phyloP scores from a whole-genome alignment of 2,329 filamentous ascomycete genomes.

The Pseudogymnoascus sp. region DNA sequence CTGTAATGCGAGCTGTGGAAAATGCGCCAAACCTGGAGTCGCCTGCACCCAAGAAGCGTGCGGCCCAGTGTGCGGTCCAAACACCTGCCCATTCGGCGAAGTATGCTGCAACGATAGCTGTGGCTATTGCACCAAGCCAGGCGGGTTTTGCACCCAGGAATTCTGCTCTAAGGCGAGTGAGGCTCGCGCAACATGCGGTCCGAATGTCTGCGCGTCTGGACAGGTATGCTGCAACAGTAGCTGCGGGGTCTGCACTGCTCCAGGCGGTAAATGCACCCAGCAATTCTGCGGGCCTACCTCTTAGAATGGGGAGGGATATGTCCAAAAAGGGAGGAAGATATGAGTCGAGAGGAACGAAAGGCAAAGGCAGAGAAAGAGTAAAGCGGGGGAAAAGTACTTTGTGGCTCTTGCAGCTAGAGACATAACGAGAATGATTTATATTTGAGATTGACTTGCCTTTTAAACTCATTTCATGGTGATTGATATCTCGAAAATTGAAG shows the following conservation, averaged over 20 bases:
- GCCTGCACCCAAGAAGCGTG: constrained; percentile 16
- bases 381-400: not conserved
- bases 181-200: not conserved
- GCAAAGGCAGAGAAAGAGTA: not conserved
- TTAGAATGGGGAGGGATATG: not conserved
- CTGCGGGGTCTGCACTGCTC: not conserved
- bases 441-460: not conserved
- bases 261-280: not conserved
- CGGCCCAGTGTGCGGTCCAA: not conserved
- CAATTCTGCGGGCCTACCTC: not conserved
- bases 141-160: not conserved
- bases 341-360: not conserved
- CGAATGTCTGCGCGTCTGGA: not conserved
- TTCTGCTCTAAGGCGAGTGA: not conserved
- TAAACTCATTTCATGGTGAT: not conserved
- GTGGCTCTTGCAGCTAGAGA: not conserved
- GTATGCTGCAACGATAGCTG: constrained; percentile 1
- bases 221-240: not conserved
- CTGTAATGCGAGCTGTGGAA: constrained; percentile 19
- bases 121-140: not conserved
- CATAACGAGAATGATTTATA: not conserved
- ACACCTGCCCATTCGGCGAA: not conserved
- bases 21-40: constrained; percentile 14
- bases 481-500: not conserved
- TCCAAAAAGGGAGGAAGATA: not conserved